Percentiles rank a stretch among this genome's conserved stretches.
These are phyloP conservation scores for Neotropicomus parvogracilis DNA, from an alignment of 1,284 basidiomycete genomes.

Conservation along the genomic window DNA sequence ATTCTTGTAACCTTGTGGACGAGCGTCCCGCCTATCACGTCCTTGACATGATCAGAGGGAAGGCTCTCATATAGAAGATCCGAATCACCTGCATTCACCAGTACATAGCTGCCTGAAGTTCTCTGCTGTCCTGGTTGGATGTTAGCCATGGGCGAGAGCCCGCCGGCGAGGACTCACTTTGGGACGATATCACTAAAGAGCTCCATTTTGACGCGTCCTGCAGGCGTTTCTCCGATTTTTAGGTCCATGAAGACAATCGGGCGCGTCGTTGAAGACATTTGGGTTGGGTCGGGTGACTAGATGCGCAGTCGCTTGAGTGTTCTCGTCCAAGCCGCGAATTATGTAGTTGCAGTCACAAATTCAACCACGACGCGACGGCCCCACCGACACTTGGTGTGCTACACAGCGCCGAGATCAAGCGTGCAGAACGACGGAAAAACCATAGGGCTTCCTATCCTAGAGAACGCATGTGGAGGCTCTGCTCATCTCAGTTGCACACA, in stretches of 20 bases:
- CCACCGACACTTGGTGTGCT: not conserved
- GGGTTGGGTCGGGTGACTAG: not conserved
- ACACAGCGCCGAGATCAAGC: slow-evolving; percentile 8
- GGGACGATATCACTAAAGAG: slow-evolving; percentile 90
- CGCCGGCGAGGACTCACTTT: slow-evolving; percentile 50
- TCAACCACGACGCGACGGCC: not conserved
- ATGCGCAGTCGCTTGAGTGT: not conserved
- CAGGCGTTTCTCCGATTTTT: slow-evolving; percentile 91
- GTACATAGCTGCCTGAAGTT: slow-evolving; percentile 98
- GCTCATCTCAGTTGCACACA: not conserved
- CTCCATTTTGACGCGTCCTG: slow-evolving; percentile 94
- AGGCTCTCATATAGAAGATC: not conserved
- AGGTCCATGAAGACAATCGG: slow-evolving; percentile 97
- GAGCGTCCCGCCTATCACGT: slow-evolving; percentile 65
- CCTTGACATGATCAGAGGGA: slow-evolving; percentile 20
- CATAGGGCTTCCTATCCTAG: no score
- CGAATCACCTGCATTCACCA: slow-evolving; percentile 80
- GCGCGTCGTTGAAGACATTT: slow-evolving; percentile 42
- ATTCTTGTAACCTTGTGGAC: slow-evolving; percentile 87
- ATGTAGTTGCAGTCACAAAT: no score
- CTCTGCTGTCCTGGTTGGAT: slow-evolving; percentile 77
- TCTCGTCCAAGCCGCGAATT: not conserved
- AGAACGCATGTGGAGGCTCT: no score
- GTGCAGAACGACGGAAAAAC: slow-evolving; percentile 1
- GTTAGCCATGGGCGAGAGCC: not conserved